Evolutionary conservation across 306 rosid genomes (phyloP).

Genomic region (Urtica urens): DNA sequence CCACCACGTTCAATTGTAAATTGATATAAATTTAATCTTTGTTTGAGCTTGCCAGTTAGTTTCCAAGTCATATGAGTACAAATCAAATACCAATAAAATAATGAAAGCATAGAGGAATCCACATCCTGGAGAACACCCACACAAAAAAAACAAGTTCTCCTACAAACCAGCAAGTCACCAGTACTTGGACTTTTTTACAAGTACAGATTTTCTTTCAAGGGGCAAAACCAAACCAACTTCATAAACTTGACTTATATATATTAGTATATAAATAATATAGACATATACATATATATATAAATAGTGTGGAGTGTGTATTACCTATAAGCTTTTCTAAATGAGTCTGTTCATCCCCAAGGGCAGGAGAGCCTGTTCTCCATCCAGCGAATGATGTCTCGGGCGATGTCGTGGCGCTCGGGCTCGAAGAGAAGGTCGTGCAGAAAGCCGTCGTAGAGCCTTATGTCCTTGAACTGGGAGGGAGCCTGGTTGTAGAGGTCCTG

Average conservation of each 20-base stretch:
- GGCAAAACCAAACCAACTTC: slow-evolving; percentile 3
- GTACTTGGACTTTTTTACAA: too few species aligned
- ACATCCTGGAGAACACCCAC: too few species aligned
- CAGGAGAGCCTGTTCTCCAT: slow-evolving; percentile 56
- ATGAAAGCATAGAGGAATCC: not conserved
- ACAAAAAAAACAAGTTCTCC: too few species aligned
- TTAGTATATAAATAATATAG: not conserved
- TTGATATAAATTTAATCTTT: not conserved
- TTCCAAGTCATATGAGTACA: not conserved
- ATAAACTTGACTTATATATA: not conserved
- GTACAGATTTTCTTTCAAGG: slow-evolving; percentile 13
- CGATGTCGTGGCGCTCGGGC: slow-evolving; percentile 84
- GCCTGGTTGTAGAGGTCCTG: slow-evolving; percentile 74
- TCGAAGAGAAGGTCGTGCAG: slow-evolving; percentile 89
- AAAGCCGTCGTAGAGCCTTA: slow-evolving; percentile 88
- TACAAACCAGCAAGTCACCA: too few species aligned
- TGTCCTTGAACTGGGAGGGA: slow-evolving; percentile 65
- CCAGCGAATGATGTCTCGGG: slow-evolving; percentile 77
- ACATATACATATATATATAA: too few species aligned
- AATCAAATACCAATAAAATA: not conserved
- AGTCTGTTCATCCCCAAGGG: not conserved
- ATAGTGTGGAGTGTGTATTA: not conserved
- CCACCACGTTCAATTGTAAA: too few species aligned
- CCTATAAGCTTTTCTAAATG: too few species aligned
- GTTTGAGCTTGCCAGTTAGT: not conserved